Base-by-base conservation (phyloP, 768 basidiomycete species). In the Solioccasus polychromus region DNA sequence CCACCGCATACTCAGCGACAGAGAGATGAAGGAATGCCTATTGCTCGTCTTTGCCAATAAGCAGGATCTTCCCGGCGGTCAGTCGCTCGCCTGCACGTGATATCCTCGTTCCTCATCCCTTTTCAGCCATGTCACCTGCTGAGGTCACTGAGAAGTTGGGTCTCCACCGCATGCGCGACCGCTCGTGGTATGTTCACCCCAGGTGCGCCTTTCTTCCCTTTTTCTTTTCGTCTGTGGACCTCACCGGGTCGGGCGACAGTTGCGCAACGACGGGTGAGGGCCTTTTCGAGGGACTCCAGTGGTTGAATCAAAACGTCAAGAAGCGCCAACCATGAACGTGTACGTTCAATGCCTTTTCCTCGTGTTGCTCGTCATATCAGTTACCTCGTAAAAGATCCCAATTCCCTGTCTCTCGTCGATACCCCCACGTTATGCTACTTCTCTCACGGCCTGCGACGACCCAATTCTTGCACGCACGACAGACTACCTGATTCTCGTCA, bases 1-100 rank as follows among this genome's bases (percentile, higher is more conserved):
- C 23, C 94, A 97, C 62, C 82, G 93, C 50, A 97, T 98, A 71
- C 75, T 98, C 68, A 87, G 88, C 55, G 95, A 98, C 67, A 76
- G 95, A 51, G 95, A 98, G 70, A 97, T 98, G 95, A 92, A 90
- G 70, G 94, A 97, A 54, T 97, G 94, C 64, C 67, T 98, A 44
- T 65, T 98, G 62, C 85, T 98, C 49, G 94, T 98, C n/a, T 98
- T 98, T 69, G 94, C 95, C 26, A 98, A 98, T 74, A 98, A 98
- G 73, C 95, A 98, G 71, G 95, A 98, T 79, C 71, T 98, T 56
- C 92, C 92, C 8, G 92, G 91, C 68, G 94, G 94, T 95, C 58
- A 57, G 83, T 73, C 8, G 15, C 41, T 5, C 34, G 17, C 9
- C n/a, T 22, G 19, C 18, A 3, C 30, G 32, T 14, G 7, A 8